Base-by-base conservation (phyloP, 2,329 filamentous ascomycete genomes). In the Neophaeococcomyces mojaviensis region DNA sequence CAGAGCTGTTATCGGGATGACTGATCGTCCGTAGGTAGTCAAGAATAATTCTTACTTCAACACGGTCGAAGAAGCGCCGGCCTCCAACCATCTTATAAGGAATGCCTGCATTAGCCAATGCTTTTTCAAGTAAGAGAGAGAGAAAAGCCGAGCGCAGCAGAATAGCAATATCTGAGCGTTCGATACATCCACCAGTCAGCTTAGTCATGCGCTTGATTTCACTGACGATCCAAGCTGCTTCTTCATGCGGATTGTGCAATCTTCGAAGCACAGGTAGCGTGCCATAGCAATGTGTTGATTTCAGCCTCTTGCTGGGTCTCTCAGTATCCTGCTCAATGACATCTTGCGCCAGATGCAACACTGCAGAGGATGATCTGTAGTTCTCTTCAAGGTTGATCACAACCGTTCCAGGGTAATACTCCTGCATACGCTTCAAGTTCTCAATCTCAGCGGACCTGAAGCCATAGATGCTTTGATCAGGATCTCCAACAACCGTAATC, bases 381-480 rank as follows among this genome's bases (percentile, higher is more conserved):
- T 97, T 98, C 59, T 96, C 86, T 61, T 96, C 86, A 2, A 98
- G 72, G 4, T 90, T 81, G 36, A 96, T 80, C 48, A 92, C 84
- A 3, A 88, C 76, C 0, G 88, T 92, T 20, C 84, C 77, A 0
- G 82, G 82, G 59, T 85, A 96, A 48, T 87, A 81, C 34, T 71
- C 71, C 43, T 88, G 77, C 72, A 98, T 81, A 2, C 85, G 80
- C 53, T 79, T 78, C 39, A 97, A 73, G 58, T 97, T 98, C 61
- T 84, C 84, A 55, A 90, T 87, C 63, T 98, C 90, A 8, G 92
- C 90, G 6, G 88, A 89, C 16, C 90, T 82, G 74, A 94, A 98
- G 16, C 90, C 87, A 62, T 97, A 98, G 47, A 98, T 98, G 62
- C 89, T 96, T 65, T 98, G 90, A 62, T 98, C 92, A 0, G 92